These are phyloP conservation scores for Globisporangium spinosum DNA, from an alignment of 352 stramenopile species.

Conservation along the genomic window DNA sequence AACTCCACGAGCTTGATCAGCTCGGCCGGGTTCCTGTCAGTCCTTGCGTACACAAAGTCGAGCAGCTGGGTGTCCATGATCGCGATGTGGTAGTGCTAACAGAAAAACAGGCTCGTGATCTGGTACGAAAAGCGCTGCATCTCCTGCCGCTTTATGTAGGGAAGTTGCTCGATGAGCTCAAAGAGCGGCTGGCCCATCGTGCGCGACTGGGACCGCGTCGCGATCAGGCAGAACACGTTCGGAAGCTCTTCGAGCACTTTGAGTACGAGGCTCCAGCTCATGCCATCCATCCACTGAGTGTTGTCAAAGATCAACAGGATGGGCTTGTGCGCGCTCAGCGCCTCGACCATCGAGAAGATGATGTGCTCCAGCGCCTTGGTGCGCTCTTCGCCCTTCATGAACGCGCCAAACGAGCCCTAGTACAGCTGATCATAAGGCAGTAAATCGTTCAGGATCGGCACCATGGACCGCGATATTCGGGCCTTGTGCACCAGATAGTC, in stretches of 20 bases:
- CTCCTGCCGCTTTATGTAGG: slow-evolving; percentile 43
- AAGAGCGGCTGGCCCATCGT: slow-evolving; percentile 38
- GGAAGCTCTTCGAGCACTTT: slow-evolving; percentile 54
- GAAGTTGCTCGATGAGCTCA: slow-evolving; percentile 34
- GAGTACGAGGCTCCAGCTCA: slow-evolving; percentile 55
- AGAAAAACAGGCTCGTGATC: slow-evolving; percentile 69
- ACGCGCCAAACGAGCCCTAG: slow-evolving; percentile 18
- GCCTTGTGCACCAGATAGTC: slow-evolving; percentile 54
- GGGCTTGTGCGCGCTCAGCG: slow-evolving; percentile 44
- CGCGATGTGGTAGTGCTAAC: slow-evolving; percentile 71
- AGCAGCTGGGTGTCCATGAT: slow-evolving; percentile 82
- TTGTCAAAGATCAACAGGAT: slow-evolving; percentile 74
- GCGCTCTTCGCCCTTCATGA: slow-evolving; percentile 37
- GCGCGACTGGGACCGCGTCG: slow-evolving; percentile 34
- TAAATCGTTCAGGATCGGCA: slow-evolving; percentile 44
- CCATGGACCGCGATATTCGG: slow-evolving; percentile 38
- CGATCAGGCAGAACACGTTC: slow-evolving; percentile 54
- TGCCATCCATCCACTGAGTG: slow-evolving; percentile 71
- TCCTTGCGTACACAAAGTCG: slow-evolving; percentile 63
- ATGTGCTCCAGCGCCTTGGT: slow-evolving; percentile 49
- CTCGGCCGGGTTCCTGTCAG: slow-evolving; percentile 62
- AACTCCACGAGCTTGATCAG: slow-evolving; percentile 66
- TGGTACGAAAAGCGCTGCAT: slow-evolving; percentile 59
- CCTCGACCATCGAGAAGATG: slow-evolving; percentile 53
- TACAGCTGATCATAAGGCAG: slow-evolving; percentile 44